Percentiles rank a stretch among this genome's conserved stretches.
phyloP scores from a whole-genome alignment of 768 basidiomycete species.

The Austroboletus eburneus region DNA sequence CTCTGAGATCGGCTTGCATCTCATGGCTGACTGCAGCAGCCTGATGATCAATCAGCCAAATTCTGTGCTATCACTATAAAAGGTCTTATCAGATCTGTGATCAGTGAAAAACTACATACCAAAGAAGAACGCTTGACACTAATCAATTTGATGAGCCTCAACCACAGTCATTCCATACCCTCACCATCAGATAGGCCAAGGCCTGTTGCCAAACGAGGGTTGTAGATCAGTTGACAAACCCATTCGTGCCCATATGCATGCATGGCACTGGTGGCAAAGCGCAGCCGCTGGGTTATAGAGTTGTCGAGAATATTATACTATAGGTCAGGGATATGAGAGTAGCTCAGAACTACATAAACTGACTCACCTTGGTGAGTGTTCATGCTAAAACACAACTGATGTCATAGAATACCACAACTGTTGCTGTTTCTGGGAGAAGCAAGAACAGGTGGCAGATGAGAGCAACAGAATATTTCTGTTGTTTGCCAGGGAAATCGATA shows the following conservation, averaged over 20 bases:
- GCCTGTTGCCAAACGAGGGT: not conserved
- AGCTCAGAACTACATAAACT: no score
- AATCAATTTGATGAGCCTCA: no score
- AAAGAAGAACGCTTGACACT: no score
- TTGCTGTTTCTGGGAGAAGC: not conserved
- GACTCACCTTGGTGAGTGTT: not conserved
- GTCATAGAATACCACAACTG: not conserved
- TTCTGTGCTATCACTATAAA: not conserved
- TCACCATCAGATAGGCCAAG: slow-evolving; percentile 7
- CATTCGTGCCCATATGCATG: slow-evolving; percentile 40
- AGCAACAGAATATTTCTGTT: not conserved
- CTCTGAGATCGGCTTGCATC: slow-evolving; percentile 12
- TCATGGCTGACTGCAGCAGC: not conserved
- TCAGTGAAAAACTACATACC: no score
- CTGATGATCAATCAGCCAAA: not conserved
- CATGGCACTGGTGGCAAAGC: slow-evolving; percentile 34
- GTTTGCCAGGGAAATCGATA: not conserved
- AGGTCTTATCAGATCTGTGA: not conserved
- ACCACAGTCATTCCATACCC: not conserved
- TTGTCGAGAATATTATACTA: not conserved
- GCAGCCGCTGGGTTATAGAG: slow-evolving; percentile 15
- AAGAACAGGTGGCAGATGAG: not conserved
- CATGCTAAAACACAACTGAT: not conserved
- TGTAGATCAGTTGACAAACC: slow-evolving; percentile 18
- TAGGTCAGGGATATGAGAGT: not conserved